Evolutionary conservation across 208 protist genomes (phyloP), one percentile per base, ranked within the genome.

Genomic region (Crithidia mellificae): DNA sequence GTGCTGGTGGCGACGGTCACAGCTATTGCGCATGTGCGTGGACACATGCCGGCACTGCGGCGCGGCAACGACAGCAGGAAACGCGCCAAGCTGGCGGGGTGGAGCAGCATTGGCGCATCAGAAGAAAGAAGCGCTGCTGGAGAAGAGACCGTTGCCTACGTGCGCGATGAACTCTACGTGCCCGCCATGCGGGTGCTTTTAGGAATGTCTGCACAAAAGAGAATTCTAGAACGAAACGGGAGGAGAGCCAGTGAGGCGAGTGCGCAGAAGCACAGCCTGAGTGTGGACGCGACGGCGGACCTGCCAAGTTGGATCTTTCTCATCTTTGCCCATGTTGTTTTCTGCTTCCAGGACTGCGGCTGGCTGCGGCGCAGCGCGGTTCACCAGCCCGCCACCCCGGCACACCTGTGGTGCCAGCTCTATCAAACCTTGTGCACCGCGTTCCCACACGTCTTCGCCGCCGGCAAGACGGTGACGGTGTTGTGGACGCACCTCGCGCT

Each of bases 381-480:
- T 5, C 63, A 56, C 1, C 72, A 72, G 14, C 84, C 84, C 4
- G 61, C 73, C 20, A 87, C 78, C 14, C 46, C 59, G 19, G 63
- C 73, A 0, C 54, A 38, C 2, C 61, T 93, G 6, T 90, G 84
- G 87, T 15, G 22, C 19, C 53, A 68, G 20, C 53, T 92, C 15
- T 82, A 84, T 49, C 12, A 25, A 17, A 30, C 49, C 12, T 20
- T 85, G 6, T 50, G 75, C 22, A 46, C 38, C 17, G 43, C 73
- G 0, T 88, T 92, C 43, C 84, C 84, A 11, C 65, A 81, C 70
- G 72, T 85, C 27, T 90, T 92, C 70, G 67, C 81, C 63, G 65
- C 72, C 1, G 77, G 79, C 54, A 78, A 56, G 59, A 74, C 74
- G 2, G 81, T 83, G n/a, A 77, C 81, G 17, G 78, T 78, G 20